A percentile compares a stretch with the other conserved stretches of the same genome.
phyloP scores from a whole-genome alignment of 805 yeast species.

The Hanseniaspora clermontiae region DNA sequence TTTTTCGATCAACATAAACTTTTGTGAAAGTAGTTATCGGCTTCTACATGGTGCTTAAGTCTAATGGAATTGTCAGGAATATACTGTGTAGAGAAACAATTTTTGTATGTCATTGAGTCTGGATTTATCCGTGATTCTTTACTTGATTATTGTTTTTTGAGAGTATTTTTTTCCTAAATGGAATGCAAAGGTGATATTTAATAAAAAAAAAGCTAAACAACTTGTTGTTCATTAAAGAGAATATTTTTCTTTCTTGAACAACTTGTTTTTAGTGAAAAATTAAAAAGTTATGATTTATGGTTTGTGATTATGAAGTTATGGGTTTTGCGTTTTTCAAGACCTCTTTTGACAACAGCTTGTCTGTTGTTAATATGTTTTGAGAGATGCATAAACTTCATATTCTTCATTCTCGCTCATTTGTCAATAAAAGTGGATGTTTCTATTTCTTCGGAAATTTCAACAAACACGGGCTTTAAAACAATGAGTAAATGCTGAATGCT shows the following conservation, averaged over 20 bases:
- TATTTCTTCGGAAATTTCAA: not conserved
- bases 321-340: not conserved
- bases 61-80: slow-evolving; percentile 11
- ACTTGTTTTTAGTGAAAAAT: slow-evolving; percentile 6
- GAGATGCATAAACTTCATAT: not conserved
- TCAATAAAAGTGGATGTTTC: not conserved
- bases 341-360: slow-evolving; percentile 2
- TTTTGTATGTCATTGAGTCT: slow-evolving; percentile 13
- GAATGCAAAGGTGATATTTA: slow-evolving; percentile 14
- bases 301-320: slow-evolving; percentile 2
- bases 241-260: not conserved
- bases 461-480: slow-evolving; percentile 2
- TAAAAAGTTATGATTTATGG: slow-evolving; percentile 14
- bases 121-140: slow-evolving; percentile 2
- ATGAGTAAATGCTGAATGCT: slow-evolving; percentile 11
- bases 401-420: slow-evolving; percentile 5
- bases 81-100: slow-evolving; percentile 2
- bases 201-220: slow-evolving; percentile 4
- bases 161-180: slow-evolving; percentile 8
- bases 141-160: slow-evolving; percentile 12
- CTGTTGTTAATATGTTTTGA: not conserved
- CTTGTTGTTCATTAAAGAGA: not conserved
- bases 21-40: slow-evolving; percentile 12
- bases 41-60: slow-evolving; percentile 2
- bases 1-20: slow-evolving; percentile 7